Evolutionary conservation across 225 moss, liverwort and hornwort species (phyloP).

Genomic region (Neckera pumila): DNA sequence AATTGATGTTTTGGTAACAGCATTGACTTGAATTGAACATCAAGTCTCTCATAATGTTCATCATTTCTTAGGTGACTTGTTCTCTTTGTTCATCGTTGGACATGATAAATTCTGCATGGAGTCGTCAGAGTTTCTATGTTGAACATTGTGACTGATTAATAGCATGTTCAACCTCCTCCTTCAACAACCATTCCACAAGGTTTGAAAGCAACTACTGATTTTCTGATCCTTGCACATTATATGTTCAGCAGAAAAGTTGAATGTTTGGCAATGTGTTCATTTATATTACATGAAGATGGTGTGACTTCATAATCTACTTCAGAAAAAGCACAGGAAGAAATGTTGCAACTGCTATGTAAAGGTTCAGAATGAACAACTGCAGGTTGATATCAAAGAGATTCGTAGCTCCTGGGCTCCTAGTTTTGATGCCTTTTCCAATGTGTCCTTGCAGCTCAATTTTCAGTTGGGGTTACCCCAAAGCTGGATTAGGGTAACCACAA

Average conservation of each 20-base stretch:
- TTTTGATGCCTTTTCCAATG: not conserved
- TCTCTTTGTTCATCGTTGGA: not conserved
- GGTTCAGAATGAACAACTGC: no score
- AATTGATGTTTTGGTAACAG: not conserved
- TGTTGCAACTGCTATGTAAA: not conserved
- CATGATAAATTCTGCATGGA: not conserved
- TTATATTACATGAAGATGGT: not conserved
- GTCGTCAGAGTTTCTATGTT: not conserved
- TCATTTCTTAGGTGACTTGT: not conserved
- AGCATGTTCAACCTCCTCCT: not conserved
- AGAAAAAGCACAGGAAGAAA: not conserved
- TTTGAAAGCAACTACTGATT: not conserved
- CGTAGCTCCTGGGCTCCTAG: not conserved
- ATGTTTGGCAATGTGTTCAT: not conserved
- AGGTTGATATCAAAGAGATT: not conserved
- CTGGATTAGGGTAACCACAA: not conserved
- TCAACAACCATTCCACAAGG: not conserved
- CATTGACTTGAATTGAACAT: not conserved
- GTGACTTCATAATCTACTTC: not conserved
- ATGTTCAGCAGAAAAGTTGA: not conserved
- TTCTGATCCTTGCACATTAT: not conserved
- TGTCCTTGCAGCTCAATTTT: not conserved
- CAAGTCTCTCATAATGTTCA: not conserved
- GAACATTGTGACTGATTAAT: not conserved
- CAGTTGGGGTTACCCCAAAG: not conserved